Evolutionary conservation across 768 basidiomycete genomes (phyloP).

Genomic region (Termitomyces titanicus): DNA sequence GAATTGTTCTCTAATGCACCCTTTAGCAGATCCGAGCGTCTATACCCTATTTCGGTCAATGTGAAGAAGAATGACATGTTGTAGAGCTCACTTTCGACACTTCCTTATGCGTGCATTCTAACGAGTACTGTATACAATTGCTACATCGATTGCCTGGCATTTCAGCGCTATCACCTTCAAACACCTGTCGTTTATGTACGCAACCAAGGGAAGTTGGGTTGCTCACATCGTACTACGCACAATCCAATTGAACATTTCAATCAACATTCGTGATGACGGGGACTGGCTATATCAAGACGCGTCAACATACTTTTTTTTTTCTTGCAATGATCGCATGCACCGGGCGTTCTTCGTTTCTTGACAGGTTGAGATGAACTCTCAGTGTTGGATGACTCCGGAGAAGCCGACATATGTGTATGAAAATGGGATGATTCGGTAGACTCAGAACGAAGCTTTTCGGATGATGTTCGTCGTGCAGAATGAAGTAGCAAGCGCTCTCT

Average conservation of each 20-base stretch:
- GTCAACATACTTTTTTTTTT: conserved; percentile 59
- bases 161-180: conserved; percentile 63
- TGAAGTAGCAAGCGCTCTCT: too few relatives aligned
- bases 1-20: conserved; percentile 33
- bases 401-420: conserved; percentile 1
- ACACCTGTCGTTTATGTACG: conserved; percentile 38
- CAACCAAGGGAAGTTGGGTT: neutral
- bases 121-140: conserved; percentile 55
- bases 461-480: too few relatives aligned
- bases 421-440: neutral
- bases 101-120: conserved; percentile 67
- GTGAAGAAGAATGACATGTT: neutral
- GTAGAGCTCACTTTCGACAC: conserved; percentile 51
- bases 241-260: neutral
- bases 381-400: neutral
- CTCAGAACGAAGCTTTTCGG: neutral
- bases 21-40: conserved; percentile 62
- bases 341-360: conserved; percentile 58
- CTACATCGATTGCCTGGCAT: conserved; percentile 61
- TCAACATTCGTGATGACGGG: neutral
- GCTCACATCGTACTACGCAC: conserved; percentile 31
- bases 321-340: conserved; percentile 73
- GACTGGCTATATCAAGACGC: neutral
- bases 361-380: neutral
- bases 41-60: conserved; percentile 12